phyloP scores from a whole-genome alignment of 2,329 filamentous ascomycete genomes.

The Diaporthe sp. region DNA sequence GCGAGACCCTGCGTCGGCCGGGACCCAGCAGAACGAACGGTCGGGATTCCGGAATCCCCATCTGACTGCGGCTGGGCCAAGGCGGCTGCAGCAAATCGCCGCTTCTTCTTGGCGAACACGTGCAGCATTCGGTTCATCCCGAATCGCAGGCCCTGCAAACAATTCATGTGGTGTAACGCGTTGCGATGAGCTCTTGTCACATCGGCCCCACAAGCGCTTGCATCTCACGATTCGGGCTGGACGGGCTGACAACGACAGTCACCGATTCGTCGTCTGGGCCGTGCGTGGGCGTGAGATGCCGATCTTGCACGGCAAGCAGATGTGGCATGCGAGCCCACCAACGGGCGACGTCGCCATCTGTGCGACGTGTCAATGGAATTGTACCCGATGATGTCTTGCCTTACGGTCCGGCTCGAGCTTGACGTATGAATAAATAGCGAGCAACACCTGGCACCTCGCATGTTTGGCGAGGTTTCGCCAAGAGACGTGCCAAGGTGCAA shows the following conservation, averaged over 20 bases:
- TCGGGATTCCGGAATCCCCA: neutral
- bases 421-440: neutral
- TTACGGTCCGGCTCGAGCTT: neutral
- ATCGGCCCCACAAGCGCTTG: conserved; percentile 47
- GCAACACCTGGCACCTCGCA: conserved; percentile 20
- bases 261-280: neutral
- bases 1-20: conserved; percentile 10
- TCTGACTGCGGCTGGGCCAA: conserved; percentile 12
- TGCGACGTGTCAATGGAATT: conserved; percentile 1
- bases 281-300: neutral
- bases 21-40: conserved; percentile 1
- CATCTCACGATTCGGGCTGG: neutral
- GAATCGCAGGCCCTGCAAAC: neutral
- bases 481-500: conserved; percentile 13
- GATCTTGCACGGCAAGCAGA: neutral
- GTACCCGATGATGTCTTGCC: neutral
- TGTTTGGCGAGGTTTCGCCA: conserved; percentile 24
- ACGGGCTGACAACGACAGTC: neutral
- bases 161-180: neutral
- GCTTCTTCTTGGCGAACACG: conserved; percentile 26
- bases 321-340: neutral
- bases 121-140: conserved; percentile 20
- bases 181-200: neutral
- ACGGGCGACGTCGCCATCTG: neutral
- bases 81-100: conserved; percentile 22